Base-by-base conservation (phyloP, 169 alveolate genomes). In the Cryptosporidium meleagridis region DNA sequence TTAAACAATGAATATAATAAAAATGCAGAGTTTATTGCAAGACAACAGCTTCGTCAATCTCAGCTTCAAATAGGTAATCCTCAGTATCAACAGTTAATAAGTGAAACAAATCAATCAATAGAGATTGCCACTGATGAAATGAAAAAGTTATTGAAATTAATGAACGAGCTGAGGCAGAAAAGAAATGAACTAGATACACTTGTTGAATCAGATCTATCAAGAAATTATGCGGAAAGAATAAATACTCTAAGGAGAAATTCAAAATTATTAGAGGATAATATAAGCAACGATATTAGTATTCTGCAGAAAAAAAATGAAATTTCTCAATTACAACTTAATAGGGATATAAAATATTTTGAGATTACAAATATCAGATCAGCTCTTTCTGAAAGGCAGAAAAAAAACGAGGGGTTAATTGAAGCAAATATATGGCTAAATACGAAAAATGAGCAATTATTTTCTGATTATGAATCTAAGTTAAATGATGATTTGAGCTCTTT, bases 41-140 rank as follows among this genome's bases (percentile, higher is more conserved):
- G 89, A 18, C 89, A 80, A 21, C 89, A 80, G 59, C 69, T 80
- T 41, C 59, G 89, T 26, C 89, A 80, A 23, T 80, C 89, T 39
- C 89, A 80, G 14, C 80, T 80, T 44, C 73, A 80, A 80, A 45
- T 41, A 10, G 53, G 67, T 1, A 41, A 80, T 44, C 89, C 89
- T 12, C 75, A 80, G 21, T 80, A 80, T 39, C 73, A 80, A 35
- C 65, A 80, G 39, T 41, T 80, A 21, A 31, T 80, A n/a, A 80
- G 70, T 26, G 89, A 80, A 44, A 80, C 80, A 39, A 80, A 65
- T 41, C 69, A 80, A 48, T 45, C 89, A 23, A 61, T 80, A 12
- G 89, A 80, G 18, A 44, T 62, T 26, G 61, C 89, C 16, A 80
- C 75, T 14, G 75, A 58, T 23, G 89, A 80, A 65, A 80, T 80